These are phyloP conservation scores for Cladosporium oxysporum DNA, from an alignment of 2,329 filamentous ascomycete species.

Conservation along the genomic window DNA sequence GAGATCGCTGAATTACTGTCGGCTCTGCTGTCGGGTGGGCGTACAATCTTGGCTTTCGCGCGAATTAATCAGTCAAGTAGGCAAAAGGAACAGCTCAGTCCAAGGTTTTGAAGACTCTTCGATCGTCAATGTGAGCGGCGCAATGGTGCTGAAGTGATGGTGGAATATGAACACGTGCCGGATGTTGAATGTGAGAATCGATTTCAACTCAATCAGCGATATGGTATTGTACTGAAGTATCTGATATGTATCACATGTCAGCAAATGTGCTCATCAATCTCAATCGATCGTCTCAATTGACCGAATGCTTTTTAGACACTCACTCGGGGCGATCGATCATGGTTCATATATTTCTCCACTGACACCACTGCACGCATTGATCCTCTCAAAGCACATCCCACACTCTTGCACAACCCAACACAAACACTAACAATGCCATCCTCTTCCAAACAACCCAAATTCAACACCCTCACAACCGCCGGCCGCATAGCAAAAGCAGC, in stretches of 20 bases:
- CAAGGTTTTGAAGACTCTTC: neutral
- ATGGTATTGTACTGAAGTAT: neutral
- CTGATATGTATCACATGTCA: neutral
- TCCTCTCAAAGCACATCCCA: too few species aligned
- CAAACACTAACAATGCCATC: neutral
- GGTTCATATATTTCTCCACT: neutral
- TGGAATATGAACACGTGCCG: neutral
- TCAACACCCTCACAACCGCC: conserved; percentile 21
- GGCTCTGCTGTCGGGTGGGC: neutral
- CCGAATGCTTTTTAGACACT: neutral
- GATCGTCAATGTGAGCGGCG: neutral
- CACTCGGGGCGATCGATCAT: neutral
- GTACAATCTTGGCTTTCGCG: neutral
- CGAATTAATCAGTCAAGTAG: neutral
- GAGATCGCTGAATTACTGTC: neutral
- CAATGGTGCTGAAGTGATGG: neutral
- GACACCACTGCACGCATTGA: neutral
- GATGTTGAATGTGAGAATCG: neutral
- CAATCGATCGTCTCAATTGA: neutral
- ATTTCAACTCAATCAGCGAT: neutral
- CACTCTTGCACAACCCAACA: too few species aligned
- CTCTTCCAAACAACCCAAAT: neutral
- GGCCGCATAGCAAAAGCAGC: conserved; percentile 21
- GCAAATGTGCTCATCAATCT: neutral
- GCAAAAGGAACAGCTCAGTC: neutral